Evolutionary conservation across 1,284 basidiomycete species (phyloP), one percentile per base, ranked within the genome.

Genomic region (Phenoliferia sp.): DNA sequence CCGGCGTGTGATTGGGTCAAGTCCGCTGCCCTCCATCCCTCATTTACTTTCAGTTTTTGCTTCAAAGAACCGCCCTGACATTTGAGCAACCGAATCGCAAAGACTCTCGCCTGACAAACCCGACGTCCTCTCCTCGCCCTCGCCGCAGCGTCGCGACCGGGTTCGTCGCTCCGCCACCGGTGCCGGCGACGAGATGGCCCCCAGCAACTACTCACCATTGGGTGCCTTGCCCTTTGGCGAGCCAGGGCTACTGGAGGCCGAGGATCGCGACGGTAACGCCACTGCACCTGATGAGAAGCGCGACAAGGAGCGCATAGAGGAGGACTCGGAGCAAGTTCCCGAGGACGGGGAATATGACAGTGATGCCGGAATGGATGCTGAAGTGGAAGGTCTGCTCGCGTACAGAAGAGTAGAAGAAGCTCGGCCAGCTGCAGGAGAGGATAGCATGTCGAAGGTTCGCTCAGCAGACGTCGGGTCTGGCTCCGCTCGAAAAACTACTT

Each of bases 341-440:
- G 55, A 7, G 31, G 69, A 69, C 55, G 44, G 55, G 44, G 48
- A 29, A n/a, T 28, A 48, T 6, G 68, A 69, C 56, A 61, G 62
- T 59, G 62, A 66, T 29, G 63, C 52, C 28, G 68, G 66, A 61
- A 54, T 58, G 44, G 62, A 66, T 29, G 63, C 52, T 28, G 68
- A 68, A 61, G 57, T 58, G 44, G 69, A 67, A 26, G 57, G 65
- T 1, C 62, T 70, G 28, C 54, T 67, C 31, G 34, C 31, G 6
- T 34, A 28, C 16, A 48, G 48, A 19, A 61, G 54, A 48, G 59
- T 29, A 26, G 36, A 59, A 5, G 17, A 26, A 26, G 59, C 7
- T 3, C 36, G 32, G 44, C 22, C 22, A 17, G 48, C 33, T 19
- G 17, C 5, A 19, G 48, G 19, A 19, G 9, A 7, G 52, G 52